Percentiles rank a stretch among this genome's conserved stretches.
Conservation (phyloP, 2,329 filamentous ascomycete species). For the Neonectria sp. region DNA sequence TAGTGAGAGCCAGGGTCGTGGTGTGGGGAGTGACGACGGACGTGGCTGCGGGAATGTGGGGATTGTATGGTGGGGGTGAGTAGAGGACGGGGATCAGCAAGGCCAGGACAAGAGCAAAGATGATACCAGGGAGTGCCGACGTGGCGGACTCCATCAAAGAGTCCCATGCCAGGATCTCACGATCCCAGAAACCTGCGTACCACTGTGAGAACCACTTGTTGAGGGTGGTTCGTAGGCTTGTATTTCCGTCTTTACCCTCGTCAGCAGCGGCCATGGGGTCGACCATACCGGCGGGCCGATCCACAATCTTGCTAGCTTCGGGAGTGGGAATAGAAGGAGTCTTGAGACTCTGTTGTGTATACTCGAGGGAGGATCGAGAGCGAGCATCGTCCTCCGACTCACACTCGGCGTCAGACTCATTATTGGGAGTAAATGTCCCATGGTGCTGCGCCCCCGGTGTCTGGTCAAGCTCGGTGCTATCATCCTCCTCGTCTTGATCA, state of each 20-base stretch:
- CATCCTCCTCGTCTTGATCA: conserved; percentile 33
- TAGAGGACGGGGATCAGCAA: conserved; percentile 49
- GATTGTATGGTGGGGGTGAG: conserved; percentile 43
- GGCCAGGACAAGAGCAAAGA: conserved; percentile 44
- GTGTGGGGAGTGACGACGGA: conserved; percentile 45
- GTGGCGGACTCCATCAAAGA: conserved; percentile 35
- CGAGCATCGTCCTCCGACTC: conserved; percentile 61
- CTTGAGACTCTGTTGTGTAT: conserved; percentile 64
- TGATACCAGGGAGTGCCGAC: conserved; percentile 43
- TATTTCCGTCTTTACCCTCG: conserved; percentile 27
- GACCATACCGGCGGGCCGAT: conserved; percentile 28
- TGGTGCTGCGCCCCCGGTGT: conserved; percentile 32
- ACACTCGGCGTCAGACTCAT: conserved; percentile 46
- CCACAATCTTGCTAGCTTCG: conserved; percentile 51
- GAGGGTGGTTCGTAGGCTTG: conserved; percentile 25
- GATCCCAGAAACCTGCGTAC: conserved; percentile 34
- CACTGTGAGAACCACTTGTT: conserved; percentile 34
- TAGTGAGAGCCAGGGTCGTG: conserved; percentile 37
- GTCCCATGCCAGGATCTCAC: conserved; percentile 28
- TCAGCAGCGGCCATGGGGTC: conserved; percentile 22
- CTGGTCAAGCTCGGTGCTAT: conserved; percentile 21
- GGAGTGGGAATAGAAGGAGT: conserved; percentile 59
- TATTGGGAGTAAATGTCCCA: conserved; percentile 28
- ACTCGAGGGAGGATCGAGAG: conserved; percentile 61
- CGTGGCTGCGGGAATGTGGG: conserved; percentile 46